phyloP scores from a whole-genome alignment of 2,329 filamentous ascomycete species.

The Diaporthe amygdali region DNA sequence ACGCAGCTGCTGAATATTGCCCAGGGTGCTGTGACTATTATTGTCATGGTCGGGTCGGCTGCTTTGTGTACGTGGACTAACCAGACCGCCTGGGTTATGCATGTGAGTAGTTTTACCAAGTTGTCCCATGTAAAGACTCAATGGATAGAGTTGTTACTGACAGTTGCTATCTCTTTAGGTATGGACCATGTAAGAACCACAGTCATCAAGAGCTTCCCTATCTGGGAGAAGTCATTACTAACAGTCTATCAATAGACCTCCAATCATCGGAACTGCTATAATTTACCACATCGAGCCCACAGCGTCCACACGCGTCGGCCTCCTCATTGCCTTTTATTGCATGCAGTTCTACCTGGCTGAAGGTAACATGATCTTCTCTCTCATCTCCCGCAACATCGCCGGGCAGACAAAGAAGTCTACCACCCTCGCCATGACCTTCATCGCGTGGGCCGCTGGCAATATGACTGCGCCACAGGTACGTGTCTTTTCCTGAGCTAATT shows the following conservation, averaged over 20 bases:
- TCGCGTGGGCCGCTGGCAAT: slow-evolving; percentile 48
- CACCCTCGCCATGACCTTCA: slow-evolving; percentile 44
- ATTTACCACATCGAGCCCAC: slow-evolving; percentile 42
- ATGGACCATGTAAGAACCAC: neutral
- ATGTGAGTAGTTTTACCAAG: slow-evolving; percentile 29
- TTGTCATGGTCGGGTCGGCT: slow-evolving; percentile 40
- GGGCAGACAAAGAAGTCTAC: slow-evolving; percentile 51
- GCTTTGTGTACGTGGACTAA: slow-evolving; percentile 36
- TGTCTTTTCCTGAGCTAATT: slow-evolving; percentile 27
- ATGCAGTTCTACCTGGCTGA: slow-evolving; percentile 49
- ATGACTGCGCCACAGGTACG: slow-evolving; percentile 43
- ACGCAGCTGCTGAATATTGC: slow-evolving; percentile 47
- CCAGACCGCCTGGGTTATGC: slow-evolving; percentile 26
- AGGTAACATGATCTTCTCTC: slow-evolving; percentile 46
- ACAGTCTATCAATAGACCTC: slow-evolving; percentile 28
- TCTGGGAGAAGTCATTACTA: neutral
- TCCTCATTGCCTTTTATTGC: slow-evolving; percentile 47
- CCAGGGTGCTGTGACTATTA: slow-evolving; percentile 44
- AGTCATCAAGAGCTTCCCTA: neutral
- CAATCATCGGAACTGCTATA: slow-evolving; percentile 45
- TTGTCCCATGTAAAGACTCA: slow-evolving; percentile 36
- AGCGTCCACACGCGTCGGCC: slow-evolving; percentile 38
- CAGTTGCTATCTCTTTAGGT: neutral
- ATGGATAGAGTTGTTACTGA: neutral
- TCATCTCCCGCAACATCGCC: slow-evolving; percentile 46